phyloP scores from a whole-genome alignment of 2,329 filamentous ascomycete genomes.

The Talaromyces rugulosus region DNA sequence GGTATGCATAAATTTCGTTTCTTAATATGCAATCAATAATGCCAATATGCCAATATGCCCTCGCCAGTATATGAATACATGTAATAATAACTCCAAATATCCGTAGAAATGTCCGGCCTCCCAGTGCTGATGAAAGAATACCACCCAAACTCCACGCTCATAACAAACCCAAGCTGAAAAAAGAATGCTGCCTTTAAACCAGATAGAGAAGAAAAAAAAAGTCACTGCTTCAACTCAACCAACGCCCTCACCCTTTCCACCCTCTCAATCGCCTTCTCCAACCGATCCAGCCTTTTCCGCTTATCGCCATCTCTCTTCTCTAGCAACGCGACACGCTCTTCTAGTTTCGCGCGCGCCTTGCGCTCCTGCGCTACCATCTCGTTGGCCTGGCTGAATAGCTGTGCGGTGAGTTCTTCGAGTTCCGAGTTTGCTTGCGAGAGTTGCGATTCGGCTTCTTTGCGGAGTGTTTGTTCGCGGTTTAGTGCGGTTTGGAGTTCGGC shows the following conservation, averaged over 20 bases:
- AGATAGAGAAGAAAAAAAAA: not conserved
- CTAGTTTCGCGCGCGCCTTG: constrained; percentile 51
- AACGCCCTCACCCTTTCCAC: constrained; percentile 56
- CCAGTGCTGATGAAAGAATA: not conserved
- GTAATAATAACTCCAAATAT: not conserved
- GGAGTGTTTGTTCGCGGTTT: constrained; percentile 51
- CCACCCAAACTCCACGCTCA: not conserved
- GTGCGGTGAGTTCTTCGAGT: constrained; percentile 58
- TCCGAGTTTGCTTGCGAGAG: constrained; percentile 53
- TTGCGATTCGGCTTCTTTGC: constrained; percentile 55
- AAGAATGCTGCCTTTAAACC: not conserved
- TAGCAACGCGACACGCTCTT: constrained; percentile 44
- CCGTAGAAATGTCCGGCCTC: not conserved
- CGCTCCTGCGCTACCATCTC: constrained; percentile 64
- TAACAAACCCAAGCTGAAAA: not conserved
- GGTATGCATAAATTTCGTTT: not conserved
- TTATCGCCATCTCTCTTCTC: constrained; percentile 47
- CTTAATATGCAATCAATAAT: not conserved
- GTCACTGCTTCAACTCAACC: constrained; percentile 30
- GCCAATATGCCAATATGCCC: not conserved
- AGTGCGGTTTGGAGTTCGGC: constrained; percentile 52
- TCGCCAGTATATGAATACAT: not conserved
- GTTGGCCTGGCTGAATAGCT: constrained; percentile 60
- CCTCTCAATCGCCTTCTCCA: constrained; percentile 55
- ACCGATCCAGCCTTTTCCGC: constrained; percentile 47